Percentiles rank a stretch among this genome's conserved stretches.
Evolutionary conservation across 23 red algal genomes (phyloP).

Genomic region (Cyanidiococcus yangmingshanensis): DNA sequence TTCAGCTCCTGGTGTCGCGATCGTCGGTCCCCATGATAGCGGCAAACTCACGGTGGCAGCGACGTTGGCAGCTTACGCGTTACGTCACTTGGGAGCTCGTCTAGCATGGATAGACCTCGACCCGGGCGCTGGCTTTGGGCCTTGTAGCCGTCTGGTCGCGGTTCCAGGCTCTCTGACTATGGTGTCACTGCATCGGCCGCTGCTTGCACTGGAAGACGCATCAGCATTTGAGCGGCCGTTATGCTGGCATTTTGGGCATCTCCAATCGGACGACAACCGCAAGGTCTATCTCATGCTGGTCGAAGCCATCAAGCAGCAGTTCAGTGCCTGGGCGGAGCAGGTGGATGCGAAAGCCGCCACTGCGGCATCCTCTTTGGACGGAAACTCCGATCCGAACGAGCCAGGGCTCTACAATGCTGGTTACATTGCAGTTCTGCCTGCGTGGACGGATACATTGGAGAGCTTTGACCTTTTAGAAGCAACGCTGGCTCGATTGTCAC

Average conservation of each 20-base stretch:
- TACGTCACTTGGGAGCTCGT: constrained; percentile 6
- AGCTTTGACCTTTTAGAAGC: background rate
- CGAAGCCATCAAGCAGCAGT: background rate
- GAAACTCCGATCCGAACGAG: constrained; percentile 45
- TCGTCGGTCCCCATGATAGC: constrained; percentile 67
- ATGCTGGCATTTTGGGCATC: constrained; percentile 30
- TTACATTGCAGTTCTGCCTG: constrained; percentile 4
- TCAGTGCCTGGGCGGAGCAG: background rate
- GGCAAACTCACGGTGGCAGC: constrained; percentile 69
- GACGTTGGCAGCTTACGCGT: constrained; percentile 41
- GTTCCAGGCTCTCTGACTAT: background rate
- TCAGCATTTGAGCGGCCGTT: constrained; percentile 28
- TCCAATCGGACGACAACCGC: constrained; percentile 21
- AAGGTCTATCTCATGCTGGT: constrained; percentile 17
- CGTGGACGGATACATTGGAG: background rate
- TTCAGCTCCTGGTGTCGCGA: constrained; percentile 29
- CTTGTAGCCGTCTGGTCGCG: background rate
- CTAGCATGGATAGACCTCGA: background rate
- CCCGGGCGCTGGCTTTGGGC: constrained; percentile 11
- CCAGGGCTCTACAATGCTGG: constrained; percentile 32
- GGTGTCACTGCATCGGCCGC: constrained; percentile 15
- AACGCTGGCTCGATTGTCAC: background rate
- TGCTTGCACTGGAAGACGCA: constrained; percentile 27
- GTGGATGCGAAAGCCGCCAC: constrained; percentile 41
- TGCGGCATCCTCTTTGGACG: constrained; percentile 29